These are phyloP conservation scores for Lolium multiflorum DNA, from an alignment of 176 grass and related monocot genomes.

Conservation along the genomic window DNA sequence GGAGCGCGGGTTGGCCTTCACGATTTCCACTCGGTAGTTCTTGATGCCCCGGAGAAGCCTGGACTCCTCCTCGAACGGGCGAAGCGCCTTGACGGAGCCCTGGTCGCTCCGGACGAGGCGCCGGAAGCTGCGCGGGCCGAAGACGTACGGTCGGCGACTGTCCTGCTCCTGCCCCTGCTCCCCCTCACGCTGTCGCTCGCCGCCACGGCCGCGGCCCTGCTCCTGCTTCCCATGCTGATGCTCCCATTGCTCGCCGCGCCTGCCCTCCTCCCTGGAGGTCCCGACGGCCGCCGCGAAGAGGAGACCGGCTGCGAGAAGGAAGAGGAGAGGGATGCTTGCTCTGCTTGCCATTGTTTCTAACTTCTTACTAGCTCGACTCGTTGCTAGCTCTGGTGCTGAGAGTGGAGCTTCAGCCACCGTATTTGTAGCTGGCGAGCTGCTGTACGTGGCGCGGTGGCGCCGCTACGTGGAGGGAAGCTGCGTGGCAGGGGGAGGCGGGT, in stretches of 20 bases:
- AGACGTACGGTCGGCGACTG: slow-evolving; percentile 54
- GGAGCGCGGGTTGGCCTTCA: slow-evolving; percentile 60
- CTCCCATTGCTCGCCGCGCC: background rate
- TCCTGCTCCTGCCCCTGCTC: slow-evolving; percentile 4
- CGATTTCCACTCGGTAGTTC: slow-evolving; percentile 66
- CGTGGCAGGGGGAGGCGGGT: slow-evolving; percentile 25
- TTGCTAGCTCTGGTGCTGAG: background rate
- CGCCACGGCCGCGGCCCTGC: background rate
- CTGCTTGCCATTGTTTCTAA: slow-evolving; percentile 45
- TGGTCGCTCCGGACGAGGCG: slow-evolving; percentile 46
- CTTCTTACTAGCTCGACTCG: background rate
- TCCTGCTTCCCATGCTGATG: too few species aligned
- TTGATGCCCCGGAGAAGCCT: slow-evolving; percentile 66
- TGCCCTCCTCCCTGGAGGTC: slow-evolving; percentile 26
- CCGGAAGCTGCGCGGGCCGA: slow-evolving; percentile 56
- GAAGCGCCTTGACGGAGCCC: slow-evolving; percentile 50
- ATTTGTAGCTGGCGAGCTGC: slow-evolving; percentile 8
- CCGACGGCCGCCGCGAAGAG: slow-evolving; percentile 46
- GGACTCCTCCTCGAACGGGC: slow-evolving; percentile 65
- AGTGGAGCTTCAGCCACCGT: background rate
- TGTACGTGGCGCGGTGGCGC: slow-evolving; percentile 32
- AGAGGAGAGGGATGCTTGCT: slow-evolving; percentile 25
- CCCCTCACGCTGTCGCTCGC: background rate
- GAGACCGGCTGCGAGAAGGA: slow-evolving; percentile 43
- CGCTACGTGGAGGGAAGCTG: slow-evolving; percentile 45